Evolutionary conservation across 2,329 filamentous ascomycete genomes (phyloP).

Genomic region (Aplosporella prunicola): DNA sequence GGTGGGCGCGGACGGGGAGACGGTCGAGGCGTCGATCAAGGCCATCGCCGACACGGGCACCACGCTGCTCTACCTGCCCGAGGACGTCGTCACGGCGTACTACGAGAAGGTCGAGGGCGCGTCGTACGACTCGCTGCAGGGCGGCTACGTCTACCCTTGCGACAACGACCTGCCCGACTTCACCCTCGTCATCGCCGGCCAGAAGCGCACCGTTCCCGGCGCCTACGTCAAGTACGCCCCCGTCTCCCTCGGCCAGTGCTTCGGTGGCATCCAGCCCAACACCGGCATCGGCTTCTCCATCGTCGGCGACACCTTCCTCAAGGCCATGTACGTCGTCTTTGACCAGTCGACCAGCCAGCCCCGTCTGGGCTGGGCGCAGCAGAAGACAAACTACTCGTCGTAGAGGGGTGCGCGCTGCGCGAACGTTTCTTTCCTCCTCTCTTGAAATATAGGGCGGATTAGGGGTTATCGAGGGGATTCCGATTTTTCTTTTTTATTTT

Average conservation of each 20-base stretch:
- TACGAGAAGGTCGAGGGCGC: conserved; percentile 49
- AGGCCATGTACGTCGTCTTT: conserved; percentile 66
- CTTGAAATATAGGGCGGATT: no score
- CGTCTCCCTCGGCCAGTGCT: conserved; percentile 47
- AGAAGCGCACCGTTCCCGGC: conserved; percentile 43
- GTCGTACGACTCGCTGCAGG: conserved; percentile 36
- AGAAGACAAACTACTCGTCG: no score
- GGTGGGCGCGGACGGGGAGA: conserved; percentile 37
- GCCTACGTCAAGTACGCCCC: conserved; percentile 47
- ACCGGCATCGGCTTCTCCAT: conserved; percentile 54
- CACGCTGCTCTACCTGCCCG: conserved; percentile 52
- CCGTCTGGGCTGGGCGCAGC: conserved; percentile 30
- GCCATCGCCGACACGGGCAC: conserved; percentile 64
- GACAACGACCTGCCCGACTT: conserved; percentile 43
- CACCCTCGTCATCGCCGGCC: conserved; percentile 41
- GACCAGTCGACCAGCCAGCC: conserved; percentile 37
- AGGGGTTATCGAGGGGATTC: no score
- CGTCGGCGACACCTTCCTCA: conserved; percentile 71
- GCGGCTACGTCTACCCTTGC: conserved; percentile 50
- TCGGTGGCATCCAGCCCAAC: conserved; percentile 63
- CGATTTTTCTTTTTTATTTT: no score
- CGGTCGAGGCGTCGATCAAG: conserved; percentile 34
- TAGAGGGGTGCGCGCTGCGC: no score
- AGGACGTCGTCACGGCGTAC: conserved; percentile 47
- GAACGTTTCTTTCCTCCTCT: no score